phyloP scores from a whole-genome alignment of 768 basidiomycete genomes.

The Suillus placidus region DNA sequence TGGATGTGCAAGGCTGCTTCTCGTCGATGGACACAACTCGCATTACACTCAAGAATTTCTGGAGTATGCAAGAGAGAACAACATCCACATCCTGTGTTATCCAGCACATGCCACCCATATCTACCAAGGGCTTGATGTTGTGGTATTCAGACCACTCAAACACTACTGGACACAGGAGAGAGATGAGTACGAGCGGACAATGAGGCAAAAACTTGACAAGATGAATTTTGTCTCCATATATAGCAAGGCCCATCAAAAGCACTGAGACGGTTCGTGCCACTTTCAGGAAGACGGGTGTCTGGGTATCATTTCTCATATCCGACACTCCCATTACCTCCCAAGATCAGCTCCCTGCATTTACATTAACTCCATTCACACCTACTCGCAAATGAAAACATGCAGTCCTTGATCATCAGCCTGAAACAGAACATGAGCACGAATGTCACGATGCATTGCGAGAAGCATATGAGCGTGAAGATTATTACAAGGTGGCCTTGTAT shows the following conservation, averaged over 20 bases:
- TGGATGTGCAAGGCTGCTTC: constrained; percentile 30
- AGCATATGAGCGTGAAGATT: no score
- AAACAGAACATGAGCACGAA: no score
- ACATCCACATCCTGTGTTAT: constrained; percentile 46
- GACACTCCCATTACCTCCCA: no score
- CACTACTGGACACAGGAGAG: constrained; percentile 20
- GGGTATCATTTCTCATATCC: not conserved
- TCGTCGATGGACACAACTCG: constrained; percentile 22
- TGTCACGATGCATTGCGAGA: no score
- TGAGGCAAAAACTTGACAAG: constrained; percentile 4
- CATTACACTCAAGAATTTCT: constrained; percentile 27
- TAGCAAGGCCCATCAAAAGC: constrained; percentile 15
- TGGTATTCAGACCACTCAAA: constrained; percentile 37
- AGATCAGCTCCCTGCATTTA: no score
- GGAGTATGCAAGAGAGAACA: constrained; percentile 28
- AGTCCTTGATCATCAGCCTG: no score
- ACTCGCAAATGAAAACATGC: no score
- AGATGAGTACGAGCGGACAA: constrained; percentile 5
- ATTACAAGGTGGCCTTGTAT: no score
- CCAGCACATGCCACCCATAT: constrained; percentile 49
- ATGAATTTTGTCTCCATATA: constrained; percentile 19
- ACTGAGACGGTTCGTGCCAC: constrained; percentile 31
- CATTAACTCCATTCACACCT: no score
- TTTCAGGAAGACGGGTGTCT: constrained; percentile 36
- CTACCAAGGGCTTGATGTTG: constrained; percentile 47